Conservation (phyloP, 2,329 filamentous ascomycete species). For the Mycosphaerella sp. region DNA sequence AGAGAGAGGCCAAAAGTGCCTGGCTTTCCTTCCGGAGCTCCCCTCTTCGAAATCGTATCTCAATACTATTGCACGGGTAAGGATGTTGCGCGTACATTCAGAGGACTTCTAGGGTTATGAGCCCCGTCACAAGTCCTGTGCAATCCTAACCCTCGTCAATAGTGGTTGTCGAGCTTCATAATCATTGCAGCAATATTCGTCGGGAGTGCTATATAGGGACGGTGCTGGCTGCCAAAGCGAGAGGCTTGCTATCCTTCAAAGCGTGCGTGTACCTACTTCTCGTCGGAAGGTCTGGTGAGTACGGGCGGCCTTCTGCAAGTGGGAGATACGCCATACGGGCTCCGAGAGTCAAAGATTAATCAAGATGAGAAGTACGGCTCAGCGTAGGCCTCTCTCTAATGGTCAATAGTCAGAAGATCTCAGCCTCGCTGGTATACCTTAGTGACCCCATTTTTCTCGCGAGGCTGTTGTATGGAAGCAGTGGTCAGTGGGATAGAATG, state of each 20-base stretch:
- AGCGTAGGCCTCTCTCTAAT: no score
- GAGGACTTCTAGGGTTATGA: slow-evolving; percentile 25
- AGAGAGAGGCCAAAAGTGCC: slow-evolving; percentile 18
- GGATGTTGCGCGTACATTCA: slow-evolving; percentile 5
- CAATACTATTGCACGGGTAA: background rate
- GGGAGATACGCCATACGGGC: no score
- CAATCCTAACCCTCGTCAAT: slow-evolving; percentile 12
- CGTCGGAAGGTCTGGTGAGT: no score
- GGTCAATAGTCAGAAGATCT: no score
- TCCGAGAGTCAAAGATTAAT: no score
- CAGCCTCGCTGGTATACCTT: no score
- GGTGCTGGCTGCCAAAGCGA: background rate
- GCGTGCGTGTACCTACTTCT: background rate
- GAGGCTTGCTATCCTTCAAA: background rate
- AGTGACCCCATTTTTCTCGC: no score
- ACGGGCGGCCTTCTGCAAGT: no score
- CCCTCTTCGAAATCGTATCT: background rate
- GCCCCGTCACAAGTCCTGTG: slow-evolving; percentile 28
- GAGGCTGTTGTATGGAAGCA: no score
- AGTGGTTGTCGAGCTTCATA: slow-evolving; percentile 1
- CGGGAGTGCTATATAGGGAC: background rate
- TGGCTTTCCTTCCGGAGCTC: slow-evolving; percentile 18
- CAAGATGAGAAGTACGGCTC: no score
- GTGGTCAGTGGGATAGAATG: no score
- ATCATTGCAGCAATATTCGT: background rate